phyloP scores from a whole-genome alignment of 1,284 basidiomycete species.

The Anthracocystis setariae region DNA sequence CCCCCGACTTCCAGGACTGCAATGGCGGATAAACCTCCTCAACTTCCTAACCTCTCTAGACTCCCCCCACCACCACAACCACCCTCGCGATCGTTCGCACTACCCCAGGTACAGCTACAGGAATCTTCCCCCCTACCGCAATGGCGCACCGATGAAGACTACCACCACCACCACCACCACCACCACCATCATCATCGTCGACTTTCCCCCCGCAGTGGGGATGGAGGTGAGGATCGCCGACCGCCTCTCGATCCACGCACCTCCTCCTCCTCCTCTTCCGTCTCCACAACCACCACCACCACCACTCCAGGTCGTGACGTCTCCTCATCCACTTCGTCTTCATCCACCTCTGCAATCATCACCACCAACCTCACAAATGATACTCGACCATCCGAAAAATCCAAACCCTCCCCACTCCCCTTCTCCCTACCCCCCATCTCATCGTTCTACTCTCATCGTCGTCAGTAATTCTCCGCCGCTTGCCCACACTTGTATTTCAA shows the following conservation, averaged over 20 bases:
- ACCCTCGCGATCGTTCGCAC: conserved; percentile 2
- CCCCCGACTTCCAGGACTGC: conserved; percentile 2
- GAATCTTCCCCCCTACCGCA: neutral
- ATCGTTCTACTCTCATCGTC: neutral
- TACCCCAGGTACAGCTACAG: conserved; percentile 15
- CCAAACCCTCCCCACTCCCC: no score
- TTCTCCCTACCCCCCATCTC: conserved; percentile 13
- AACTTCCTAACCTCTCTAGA: conserved; percentile 30
- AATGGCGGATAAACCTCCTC: conserved; percentile 7
- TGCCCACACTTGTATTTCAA: neutral
- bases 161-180: no score
- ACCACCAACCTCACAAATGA: neutral
- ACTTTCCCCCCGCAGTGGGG: conserved; percentile 5
- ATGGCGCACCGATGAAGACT: no score
- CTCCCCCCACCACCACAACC: conserved; percentile 1
- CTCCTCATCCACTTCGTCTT: conserved; percentile 7
- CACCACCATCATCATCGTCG: neutral
- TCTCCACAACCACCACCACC: neutral
- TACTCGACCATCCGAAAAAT: no score
- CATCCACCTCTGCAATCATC: neutral
- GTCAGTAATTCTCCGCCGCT: neutral
- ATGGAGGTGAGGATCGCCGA: conserved; percentile 9
- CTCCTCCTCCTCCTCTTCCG: conserved; percentile 30
- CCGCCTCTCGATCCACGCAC: conserved; percentile 28
- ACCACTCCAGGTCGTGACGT: neutral